A percentile compares a stretch with the other conserved stretches of the same genome.
phyloP scores from a whole-genome alignment of 768 basidiomycete genomes.

The Paxillus involutus region DNA sequence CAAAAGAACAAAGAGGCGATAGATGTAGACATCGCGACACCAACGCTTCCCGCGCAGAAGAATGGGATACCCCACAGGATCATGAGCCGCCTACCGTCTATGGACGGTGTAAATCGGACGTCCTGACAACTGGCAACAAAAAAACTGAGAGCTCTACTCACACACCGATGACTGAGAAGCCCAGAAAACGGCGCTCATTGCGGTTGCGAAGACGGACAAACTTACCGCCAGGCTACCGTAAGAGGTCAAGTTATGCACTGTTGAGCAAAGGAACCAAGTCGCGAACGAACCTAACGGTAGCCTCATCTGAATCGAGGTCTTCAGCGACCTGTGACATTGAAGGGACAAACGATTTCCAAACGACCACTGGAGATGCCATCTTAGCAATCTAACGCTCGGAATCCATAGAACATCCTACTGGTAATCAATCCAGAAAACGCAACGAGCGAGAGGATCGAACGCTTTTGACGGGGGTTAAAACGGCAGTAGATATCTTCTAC shows the following conservation, averaged over 20 bases:
- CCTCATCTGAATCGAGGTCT: slow-evolving; percentile 55
- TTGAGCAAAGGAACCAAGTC: too few relatives aligned
- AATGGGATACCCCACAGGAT: slow-evolving; percentile 50
- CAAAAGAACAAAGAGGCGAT: slow-evolving; percentile 36
- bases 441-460: slow-evolving; percentile 49
- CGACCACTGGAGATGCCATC: slow-evolving; percentile 48
- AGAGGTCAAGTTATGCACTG: neutral
- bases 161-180: slow-evolving; percentile 48
- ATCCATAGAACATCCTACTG: slow-evolving; percentile 32
- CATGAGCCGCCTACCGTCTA: slow-evolving; percentile 61
- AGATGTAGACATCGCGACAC: slow-evolving; percentile 46
- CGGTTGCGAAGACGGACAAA: slow-evolving; percentile 42
- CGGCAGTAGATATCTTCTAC: slow-evolving; percentile 22
- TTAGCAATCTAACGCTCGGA: neutral
- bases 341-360: slow-evolving; percentile 64
- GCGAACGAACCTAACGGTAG: slow-evolving; percentile 48
- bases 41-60: slow-evolving; percentile 52
- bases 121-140: neutral
- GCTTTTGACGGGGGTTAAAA: slow-evolving; percentile 50
- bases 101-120: neutral
- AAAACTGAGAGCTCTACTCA: slow-evolving; percentile 21
- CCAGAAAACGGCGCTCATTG: slow-evolving; percentile 45
- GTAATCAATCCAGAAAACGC: slow-evolving; percentile 59
- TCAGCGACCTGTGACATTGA: slow-evolving; percentile 65
- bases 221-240: slow-evolving; percentile 42